Evolutionary conservation across 495 filamentous ascomycete genomes (phyloP), one percentile per base, ranked within the genome.

Genomic region (Terfezia boudieri): DNA sequence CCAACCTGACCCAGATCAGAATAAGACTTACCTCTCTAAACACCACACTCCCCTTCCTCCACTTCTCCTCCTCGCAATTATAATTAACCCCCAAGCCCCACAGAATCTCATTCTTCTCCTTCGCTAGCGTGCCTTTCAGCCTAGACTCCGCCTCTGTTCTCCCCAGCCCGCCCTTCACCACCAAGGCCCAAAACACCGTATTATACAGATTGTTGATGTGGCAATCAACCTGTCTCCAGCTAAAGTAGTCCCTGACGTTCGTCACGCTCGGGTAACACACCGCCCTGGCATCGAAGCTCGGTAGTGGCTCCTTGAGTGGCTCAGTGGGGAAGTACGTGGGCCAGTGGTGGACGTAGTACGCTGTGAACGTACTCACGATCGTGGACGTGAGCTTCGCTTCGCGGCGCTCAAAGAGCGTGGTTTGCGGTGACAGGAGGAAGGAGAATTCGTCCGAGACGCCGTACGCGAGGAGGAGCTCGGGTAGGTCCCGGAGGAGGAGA

Each of bases 151-250:
- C 90, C 59, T 84, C 79, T 17, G 75, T 80, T 9, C 74, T 73
- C 50, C 75, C 77, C 71, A 90, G 75, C 0, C 80, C 83, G 0
- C 86, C 88, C 46, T 77, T 69, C 53, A 81, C 75, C 23, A 95
- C 80, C 61, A 96, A 71, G 0, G 80, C 73, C 90, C 90, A 96
- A 64, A 95, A 96, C 0, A 86, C 88, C 0, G 90, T 98, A 62
- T 98, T 98, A 67, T 94, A 95, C 14, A 96, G 73, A 64, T 98
- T 98, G 67, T 98, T 98, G 60, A 98, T 89, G 66, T 98, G 90
- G 63, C 89, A 96, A 66, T 98, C 90, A 37, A 83, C 90, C 68
- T 98, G 90, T 58, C 90, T 74, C 90, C 90, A 98, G 61, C 83
- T 86, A 76, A 96, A 78, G 66, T 98, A 98, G 65, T 98, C 90